Evolutionary conservation across 345 rosid species (phyloP).

Genomic region (Gossypium anomalum): DNA sequence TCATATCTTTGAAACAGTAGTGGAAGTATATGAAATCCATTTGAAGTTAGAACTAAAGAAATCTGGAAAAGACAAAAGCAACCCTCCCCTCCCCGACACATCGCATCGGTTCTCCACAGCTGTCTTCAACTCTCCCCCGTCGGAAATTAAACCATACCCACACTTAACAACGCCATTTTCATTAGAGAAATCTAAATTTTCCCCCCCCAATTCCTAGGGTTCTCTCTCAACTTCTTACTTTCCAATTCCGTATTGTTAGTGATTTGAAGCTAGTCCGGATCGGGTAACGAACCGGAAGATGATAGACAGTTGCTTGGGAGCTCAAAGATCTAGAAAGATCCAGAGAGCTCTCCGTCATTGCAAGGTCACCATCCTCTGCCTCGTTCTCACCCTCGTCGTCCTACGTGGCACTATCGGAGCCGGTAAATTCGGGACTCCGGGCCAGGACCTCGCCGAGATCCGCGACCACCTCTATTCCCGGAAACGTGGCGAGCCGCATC

Average conservation of each 20-base stretch:
- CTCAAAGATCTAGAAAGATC: background rate
- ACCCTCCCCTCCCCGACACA: background rate
- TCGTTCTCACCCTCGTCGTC: conserved; percentile 2
- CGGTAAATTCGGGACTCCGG: conserved; percentile 1
- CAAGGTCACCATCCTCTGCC: conserved; percentile 5
- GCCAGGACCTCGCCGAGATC: background rate
- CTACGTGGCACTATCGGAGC: background rate
- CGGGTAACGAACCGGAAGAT: background rate
- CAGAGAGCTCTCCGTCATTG: background rate
- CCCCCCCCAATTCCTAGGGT: background rate
- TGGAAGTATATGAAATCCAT: no score
- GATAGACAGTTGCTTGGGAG: background rate
- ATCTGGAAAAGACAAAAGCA: no score
- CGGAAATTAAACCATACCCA: background rate
- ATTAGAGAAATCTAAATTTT: no score
- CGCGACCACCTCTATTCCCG: background rate
- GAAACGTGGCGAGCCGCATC: background rate
- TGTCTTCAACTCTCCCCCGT: background rate
- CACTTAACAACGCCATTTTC: no score
- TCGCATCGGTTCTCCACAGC: background rate
- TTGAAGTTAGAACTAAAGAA: no score
- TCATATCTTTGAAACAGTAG: no score
- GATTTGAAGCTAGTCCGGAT: background rate
- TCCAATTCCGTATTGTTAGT: background rate
- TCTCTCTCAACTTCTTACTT: background rate